Evolutionary conservation across 1,284 basidiomycete species (phyloP), one percentile per base, ranked within the genome.

Genomic region (Ceratobasidium sp.): DNA sequence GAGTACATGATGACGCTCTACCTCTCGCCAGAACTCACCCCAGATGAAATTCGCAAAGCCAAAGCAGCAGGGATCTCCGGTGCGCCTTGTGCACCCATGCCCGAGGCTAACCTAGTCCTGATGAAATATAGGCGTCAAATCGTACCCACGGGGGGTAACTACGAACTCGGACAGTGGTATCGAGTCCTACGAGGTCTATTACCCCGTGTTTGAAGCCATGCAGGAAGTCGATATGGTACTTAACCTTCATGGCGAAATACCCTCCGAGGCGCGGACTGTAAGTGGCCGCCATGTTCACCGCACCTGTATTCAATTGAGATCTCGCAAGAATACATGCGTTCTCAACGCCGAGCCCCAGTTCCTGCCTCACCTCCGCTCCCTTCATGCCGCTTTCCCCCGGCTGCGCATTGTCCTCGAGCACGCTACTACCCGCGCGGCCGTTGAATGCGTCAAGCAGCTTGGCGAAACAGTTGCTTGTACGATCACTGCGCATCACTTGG

Each of bases 381-480:
- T 99, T 58, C 95, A 98, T 79, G 82, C 84, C 69, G 86, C 88
- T 31, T 99, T 99, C 83, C 98, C 98, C n/a, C 87, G 86, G 51
- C 88, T 99, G 71, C 92, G 95, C 74, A 99, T 99, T 79, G 97
- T 99, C 3, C 89, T 99, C 49, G 98, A 99, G 83, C 98, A 99
- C 80, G 98, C 98, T n/a, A 99, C 98, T 0, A 98, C 96, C 1
- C 88, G 93, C 48, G 95, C 94, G 46, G 96, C 98, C 0, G 90
- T 99, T n/a, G 94, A 97, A 79, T 89, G 90, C 24, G 93, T 98
- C 79, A 92, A 92, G 81, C 85, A 88, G 54, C 91, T 96, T 37
- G 94, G 94, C 0, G 84, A 87, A 54, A 98, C 95, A 46, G 97
- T 99, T 34, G 97, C 90, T 13, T 99, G 98, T 83, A 95, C 94